These are phyloP conservation scores for Candida ulmi DNA, from an alignment of 805 yeast genomes.

Conservation along the genomic window DNA sequence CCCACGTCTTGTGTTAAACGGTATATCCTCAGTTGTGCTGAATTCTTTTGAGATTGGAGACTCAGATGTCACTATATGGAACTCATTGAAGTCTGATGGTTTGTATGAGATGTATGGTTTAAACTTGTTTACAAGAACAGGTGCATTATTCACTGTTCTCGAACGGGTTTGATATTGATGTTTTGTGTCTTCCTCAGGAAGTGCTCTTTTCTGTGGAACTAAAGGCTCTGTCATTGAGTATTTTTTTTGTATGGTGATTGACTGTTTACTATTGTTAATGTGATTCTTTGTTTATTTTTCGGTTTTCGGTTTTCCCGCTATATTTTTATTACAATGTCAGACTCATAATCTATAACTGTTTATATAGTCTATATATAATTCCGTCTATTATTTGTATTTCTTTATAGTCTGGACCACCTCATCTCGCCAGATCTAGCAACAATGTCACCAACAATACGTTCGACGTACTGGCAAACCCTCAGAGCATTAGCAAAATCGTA, in stretches of 20 bases:
- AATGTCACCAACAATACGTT: neutral
- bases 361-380: neutral
- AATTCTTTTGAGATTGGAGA: constrained; percentile 21
- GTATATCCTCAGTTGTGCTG: constrained; percentile 64
- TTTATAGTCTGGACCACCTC: neutral
- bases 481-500: neutral
- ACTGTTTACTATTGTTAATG: no score
- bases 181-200: constrained; percentile 1
- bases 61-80: constrained; percentile 5
- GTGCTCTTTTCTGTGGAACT: constrained; percentile 4
- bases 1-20: constrained; percentile 65
- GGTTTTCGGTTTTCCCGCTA: no score
- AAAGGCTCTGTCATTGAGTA: constrained; percentile 3
- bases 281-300: neutral
- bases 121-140: constrained; percentile 14
- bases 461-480: neutral
- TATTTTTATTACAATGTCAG: no score
- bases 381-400: neutral
- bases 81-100: constrained; percentile 16
- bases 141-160: neutral
- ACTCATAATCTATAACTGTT: no score
- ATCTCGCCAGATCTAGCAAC: neutral
- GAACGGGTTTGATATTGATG: constrained; percentile 1
- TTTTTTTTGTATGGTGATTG: neutral
- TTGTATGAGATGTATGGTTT: constrained; percentile 20